Evolutionary conservation across 371 early-diverging fungal genomes (phyloP).

Genomic region (Mortierella sp.): DNA sequence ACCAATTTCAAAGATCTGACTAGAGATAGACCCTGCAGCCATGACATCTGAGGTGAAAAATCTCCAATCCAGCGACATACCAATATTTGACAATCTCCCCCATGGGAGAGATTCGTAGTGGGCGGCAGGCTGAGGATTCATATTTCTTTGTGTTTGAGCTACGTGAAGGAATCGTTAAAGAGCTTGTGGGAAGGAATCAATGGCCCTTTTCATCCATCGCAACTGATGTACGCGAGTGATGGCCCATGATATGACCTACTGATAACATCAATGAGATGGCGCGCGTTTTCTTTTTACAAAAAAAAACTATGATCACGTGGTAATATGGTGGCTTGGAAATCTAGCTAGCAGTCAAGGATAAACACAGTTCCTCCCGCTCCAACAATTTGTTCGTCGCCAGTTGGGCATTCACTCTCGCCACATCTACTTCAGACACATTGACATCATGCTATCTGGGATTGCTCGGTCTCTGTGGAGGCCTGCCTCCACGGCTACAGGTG

Average conservation of each 20-base stretch:
- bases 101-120: conserved; percentile 1
- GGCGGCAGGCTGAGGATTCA: background rate
- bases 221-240: background rate
- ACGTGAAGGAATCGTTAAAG: background rate
- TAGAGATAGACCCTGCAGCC: background rate
- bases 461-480: conserved; percentile 47
- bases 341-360: background rate
- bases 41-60: background rate
- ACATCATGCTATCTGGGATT: conserved; percentile 42
- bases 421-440: conserved; percentile 5
- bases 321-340: background rate
- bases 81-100: background rate
- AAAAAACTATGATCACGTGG: background rate
- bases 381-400: background rate
- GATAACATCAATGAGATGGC: background rate
- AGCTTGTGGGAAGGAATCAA: background rate
- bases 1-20: conserved; percentile 13
- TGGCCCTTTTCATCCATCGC: background rate
- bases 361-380: conserved; percentile 2
- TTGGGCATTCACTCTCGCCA: background rate
- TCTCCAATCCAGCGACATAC: conserved; percentile 4
- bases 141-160: background rate
- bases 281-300: too few relatives aligned
- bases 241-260: background rate
- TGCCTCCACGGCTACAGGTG: conserved; percentile 18